phyloP scores from a whole-genome alignment of 345 rosid species.

The Brassica nigra region DNA sequence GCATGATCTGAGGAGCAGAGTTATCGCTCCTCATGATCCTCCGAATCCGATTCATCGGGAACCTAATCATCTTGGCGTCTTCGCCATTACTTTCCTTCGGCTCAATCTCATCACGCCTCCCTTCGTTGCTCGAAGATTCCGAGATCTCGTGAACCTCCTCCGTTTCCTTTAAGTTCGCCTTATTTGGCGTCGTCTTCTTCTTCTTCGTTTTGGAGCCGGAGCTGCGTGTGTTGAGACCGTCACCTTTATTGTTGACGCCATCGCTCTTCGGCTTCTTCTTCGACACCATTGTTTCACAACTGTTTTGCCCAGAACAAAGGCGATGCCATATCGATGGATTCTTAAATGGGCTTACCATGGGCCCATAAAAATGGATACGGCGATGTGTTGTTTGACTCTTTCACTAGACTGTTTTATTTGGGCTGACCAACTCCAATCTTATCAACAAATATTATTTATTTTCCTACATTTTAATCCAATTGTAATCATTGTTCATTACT shows the following conservation, averaged over 20 bases:
- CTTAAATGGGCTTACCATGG: conserved; percentile 12
- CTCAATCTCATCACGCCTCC: neutral
- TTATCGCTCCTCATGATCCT: conserved; percentile 63
- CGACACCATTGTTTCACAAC: conserved; percentile 36
- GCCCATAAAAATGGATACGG: neutral
- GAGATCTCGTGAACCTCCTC: conserved; percentile 37
- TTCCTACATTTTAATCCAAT: neutral
- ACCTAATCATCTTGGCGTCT: conserved; percentile 47
- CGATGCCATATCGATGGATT: neutral
- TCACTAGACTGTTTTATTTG: neutral
- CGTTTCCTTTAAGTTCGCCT: neutral
- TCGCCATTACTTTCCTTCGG: conserved; percentile 38
- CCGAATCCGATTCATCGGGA: conserved; percentile 75
- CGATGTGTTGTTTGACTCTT: neutral
- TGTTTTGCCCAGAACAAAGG: neutral
- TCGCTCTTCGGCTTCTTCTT: conserved; percentile 33
- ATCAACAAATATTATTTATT: neutral
- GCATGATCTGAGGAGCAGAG: conserved; percentile 41
- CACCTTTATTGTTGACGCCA: conserved; percentile 10
- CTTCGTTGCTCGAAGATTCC: conserved; percentile 31
- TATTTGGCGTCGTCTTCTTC: conserved; percentile 22
- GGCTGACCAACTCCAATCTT: neutral
- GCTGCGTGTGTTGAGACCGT: neutral
- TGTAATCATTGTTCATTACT: neutral
- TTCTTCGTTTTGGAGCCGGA: conserved; percentile 20